These are phyloP conservation scores for Mimosa bimucronata DNA, from an alignment of 306 rosid species.

Conservation along the genomic window DNA sequence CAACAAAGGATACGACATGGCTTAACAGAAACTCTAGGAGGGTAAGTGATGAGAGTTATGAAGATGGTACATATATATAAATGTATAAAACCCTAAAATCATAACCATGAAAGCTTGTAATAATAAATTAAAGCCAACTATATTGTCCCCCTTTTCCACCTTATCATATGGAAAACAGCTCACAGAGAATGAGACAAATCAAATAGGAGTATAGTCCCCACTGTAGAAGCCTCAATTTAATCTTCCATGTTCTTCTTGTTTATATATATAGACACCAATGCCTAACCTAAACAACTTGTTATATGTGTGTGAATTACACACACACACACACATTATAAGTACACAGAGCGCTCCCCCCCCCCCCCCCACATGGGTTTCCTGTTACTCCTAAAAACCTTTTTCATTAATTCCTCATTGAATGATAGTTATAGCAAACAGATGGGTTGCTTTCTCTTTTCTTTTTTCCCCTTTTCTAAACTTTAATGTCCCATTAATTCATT, in stretches of 20 bases:
- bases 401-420: slow-evolving; percentile 29
- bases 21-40: neutral
- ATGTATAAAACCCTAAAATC: neutral
- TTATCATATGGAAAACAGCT: slow-evolving; percentile 35
- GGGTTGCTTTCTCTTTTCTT: slow-evolving; percentile 39
- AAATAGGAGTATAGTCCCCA: slow-evolving; percentile 31
- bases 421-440: slow-evolving; percentile 36
- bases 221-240: slow-evolving; percentile 31
- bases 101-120: neutral
- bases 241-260: slow-evolving; percentile 38
- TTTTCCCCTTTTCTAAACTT: slow-evolving; percentile 30
- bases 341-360: too few species aligned
- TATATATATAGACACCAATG: slow-evolving; percentile 26
- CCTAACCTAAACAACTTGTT: slow-evolving; percentile 28
- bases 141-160: slow-evolving; percentile 8
- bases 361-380: slow-evolving; percentile 31
- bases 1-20: neutral
- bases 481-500: slow-evolving; percentile 34
- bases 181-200: slow-evolving; percentile 34
- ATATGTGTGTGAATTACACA: neutral
- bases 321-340: too few species aligned
- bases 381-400: slow-evolving; percentile 12
- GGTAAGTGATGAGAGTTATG: neutral
- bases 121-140: slow-evolving; percentile 8
- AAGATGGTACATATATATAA: neutral